phyloP scores from a whole-genome alignment of 495 filamentous ascomycete genomes.

The Friedmanniomyces simplex region DNA sequence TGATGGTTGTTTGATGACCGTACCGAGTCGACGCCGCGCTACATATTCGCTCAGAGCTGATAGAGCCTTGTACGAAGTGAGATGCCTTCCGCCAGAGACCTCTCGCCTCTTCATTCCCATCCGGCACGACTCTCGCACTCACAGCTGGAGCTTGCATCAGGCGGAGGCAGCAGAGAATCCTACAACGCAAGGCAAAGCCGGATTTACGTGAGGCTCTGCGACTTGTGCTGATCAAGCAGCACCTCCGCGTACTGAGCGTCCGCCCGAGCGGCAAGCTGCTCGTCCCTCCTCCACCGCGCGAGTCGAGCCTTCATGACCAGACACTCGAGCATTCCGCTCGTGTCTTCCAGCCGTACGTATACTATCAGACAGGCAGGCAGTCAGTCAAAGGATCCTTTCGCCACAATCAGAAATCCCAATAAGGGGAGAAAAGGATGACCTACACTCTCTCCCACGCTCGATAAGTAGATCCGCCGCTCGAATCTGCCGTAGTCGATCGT shows the following conservation, averaged over 20 bases:
- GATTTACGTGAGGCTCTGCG: not conserved
- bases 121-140: no score
- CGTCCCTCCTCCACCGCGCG: conserved; percentile 2
- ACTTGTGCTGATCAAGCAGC: not conserved
- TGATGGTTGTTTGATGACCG: no score
- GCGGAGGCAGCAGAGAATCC: no score
- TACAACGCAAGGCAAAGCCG: not conserved
- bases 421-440: not conserved
- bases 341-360: conserved; percentile 1
- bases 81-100: no score
- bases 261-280: not conserved
- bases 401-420: not conserved
- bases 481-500: conserved; percentile 14
- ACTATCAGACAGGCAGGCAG: not conserved
- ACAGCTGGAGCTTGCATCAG: no score
- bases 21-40: no score
- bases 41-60: no score
- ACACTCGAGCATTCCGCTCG: not conserved
- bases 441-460: conserved; percentile 4
- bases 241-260: conserved; percentile 5
- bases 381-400: not conserved
- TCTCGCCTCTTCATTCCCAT: no score
- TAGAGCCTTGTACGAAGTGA: no score
- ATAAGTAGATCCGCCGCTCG: not conserved
- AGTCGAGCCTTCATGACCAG: conserved; percentile 5